phyloP scores from a whole-genome alignment of 192 early-diverging fungal species.

The Dissophora ornata region DNA sequence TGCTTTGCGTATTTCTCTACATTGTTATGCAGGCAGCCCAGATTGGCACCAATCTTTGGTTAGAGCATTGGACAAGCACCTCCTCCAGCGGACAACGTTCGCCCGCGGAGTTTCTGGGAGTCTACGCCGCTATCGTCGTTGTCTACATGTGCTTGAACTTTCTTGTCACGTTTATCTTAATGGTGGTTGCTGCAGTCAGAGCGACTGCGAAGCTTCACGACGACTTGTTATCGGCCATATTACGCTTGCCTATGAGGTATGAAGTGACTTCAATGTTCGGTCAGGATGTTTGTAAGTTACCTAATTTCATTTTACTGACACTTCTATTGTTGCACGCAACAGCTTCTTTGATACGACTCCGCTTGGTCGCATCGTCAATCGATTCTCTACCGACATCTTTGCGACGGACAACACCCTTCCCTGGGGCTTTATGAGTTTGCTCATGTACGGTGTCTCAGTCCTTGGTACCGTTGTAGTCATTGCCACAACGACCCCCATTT shows the following conservation, averaged over 20 bases:
- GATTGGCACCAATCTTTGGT: conserved; percentile 73
- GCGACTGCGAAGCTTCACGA: conserved; percentile 23
- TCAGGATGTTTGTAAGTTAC: too few relatives aligned
- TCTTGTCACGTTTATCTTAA: conserved; percentile 67
- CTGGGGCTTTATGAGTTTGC: conserved; percentile 52
- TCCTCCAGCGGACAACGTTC: background rate
- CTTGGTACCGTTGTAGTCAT: conserved; percentile 55
- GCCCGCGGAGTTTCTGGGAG: conserved; percentile 64
- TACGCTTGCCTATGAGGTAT: conserved; percentile 32
- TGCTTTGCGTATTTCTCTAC: conserved; percentile 65
- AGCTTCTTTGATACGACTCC: conserved; percentile 29
- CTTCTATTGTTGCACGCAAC: background rate
- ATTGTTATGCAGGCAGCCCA: conserved; percentile 62
- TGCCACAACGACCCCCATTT: conserved; percentile 53
- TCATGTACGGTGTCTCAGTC: conserved; percentile 42
- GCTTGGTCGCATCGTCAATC: conserved; percentile 83
- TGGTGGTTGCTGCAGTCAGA: conserved; percentile 65
- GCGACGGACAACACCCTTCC: conserved; percentile 78
- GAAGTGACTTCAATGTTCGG: too few relatives aligned
- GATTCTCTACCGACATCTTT: conserved; percentile 90
- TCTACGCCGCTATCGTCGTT: conserved; percentile 82
- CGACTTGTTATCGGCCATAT: conserved; percentile 4
- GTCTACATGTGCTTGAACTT: conserved; percentile 63
- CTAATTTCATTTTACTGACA: too few relatives aligned
- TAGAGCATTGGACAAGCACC: conserved; percentile 46